These are phyloP conservation scores for Chenopodium suecicum DNA, from an alignment of 148 eudicot species.

Conservation along the genomic window DNA sequence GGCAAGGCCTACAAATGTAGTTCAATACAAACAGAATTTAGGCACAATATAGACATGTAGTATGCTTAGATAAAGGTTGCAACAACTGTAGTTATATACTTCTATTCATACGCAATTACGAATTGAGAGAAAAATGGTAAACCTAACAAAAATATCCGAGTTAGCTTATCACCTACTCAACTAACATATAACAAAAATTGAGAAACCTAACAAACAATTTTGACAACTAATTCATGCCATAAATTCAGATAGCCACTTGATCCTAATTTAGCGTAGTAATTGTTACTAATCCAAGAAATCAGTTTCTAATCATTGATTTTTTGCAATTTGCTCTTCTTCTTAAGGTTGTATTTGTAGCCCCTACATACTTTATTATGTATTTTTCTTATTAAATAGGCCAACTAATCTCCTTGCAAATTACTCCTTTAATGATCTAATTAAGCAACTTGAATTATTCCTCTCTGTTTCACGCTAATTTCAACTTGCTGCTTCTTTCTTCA, in stretches of 20 bases:
- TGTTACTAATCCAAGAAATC: not conserved
- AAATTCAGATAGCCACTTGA: not conserved
- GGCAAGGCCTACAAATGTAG: no score
- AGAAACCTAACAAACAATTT: slow-evolving; percentile 4
- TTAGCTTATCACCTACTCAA: slow-evolving; percentile 1
- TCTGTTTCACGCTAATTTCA: slow-evolving; percentile 17
- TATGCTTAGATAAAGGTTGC: not conserved
- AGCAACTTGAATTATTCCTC: slow-evolving; percentile 13
- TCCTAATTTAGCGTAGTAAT: not conserved
- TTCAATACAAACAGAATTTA: not conserved
- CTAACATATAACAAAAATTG: not conserved
- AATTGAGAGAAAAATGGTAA: not conserved
- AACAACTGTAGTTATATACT: not conserved
- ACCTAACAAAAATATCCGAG: not conserved
- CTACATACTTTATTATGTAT: not conserved
- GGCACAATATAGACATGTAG: not conserved
- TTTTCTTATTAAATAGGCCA: slow-evolving; percentile 7
- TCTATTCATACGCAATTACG: not conserved
- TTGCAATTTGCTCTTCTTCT: slow-evolving; percentile 11
- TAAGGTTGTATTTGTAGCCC: not conserved
- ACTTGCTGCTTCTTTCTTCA: not conserved
- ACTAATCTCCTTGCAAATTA: slow-evolving; percentile 20
- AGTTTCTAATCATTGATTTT: slow-evolving; percentile 13
- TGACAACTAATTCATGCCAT: not conserved
- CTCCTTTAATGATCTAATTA: not conserved